Evolutionary conservation across 169 alveolate species (phyloP).

Genomic region (Miamiensis avidus): DNA sequence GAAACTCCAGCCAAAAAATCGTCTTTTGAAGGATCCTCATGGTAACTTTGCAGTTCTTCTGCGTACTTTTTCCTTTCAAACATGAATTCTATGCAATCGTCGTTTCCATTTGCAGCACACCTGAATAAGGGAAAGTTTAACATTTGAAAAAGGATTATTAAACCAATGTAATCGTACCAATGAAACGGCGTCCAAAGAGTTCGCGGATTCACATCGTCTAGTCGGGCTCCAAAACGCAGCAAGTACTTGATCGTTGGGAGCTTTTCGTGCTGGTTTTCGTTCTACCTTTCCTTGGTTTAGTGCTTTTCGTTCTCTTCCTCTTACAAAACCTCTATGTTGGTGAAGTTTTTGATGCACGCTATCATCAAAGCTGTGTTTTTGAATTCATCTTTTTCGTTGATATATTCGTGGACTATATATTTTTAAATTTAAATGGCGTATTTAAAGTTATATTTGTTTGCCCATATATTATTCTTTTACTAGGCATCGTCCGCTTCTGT

Average conservation of each 20-base stretch:
- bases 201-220: constrained; percentile 36
- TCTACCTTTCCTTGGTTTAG: background rate
- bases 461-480: background rate
- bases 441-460: background rate
- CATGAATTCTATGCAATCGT: background rate
- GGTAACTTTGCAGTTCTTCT: background rate
- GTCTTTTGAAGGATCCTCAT: background rate
- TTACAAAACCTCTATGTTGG: background rate
- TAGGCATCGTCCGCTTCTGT: background rate
- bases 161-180: constrained; percentile 60
- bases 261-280: background rate
- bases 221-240: constrained; percentile 15
- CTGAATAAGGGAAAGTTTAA: background rate
- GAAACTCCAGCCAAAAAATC: too few species aligned
- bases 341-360: background rate
- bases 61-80: background rate
- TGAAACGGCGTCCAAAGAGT: constrained; percentile 58
- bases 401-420: background rate
- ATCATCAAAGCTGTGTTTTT: background rate
- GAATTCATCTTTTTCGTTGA: background rate
- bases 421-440: too few species aligned
- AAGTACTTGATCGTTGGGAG: background rate
- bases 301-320: background rate
- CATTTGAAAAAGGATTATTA: constrained; percentile 25
- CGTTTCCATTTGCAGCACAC: background rate